Base-by-base conservation (phyloP, 2,329 filamentous ascomycete genomes). In the Lachnellula arida region DNA sequence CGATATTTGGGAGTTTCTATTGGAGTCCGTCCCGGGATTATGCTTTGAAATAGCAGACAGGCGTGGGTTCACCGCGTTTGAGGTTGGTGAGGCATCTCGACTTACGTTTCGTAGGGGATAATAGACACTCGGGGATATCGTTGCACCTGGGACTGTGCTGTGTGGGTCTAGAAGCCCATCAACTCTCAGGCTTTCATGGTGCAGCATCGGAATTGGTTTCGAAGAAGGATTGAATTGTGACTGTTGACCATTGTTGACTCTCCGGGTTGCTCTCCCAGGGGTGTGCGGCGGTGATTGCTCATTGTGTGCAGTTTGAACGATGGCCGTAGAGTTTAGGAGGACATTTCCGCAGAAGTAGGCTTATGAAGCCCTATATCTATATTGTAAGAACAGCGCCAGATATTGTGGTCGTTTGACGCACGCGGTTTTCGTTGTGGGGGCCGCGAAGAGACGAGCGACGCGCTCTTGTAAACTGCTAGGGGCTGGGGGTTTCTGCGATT, bases 1-100 rank as follows among this genome's bases (percentile, higher is more conserved):
- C 9, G 72, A 74, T 49, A 72, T 66, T 49, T 73, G 71, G 0
- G 75, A 77, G 39, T 68, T 67, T 32, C 74, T 72, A 19, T 72
- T 72, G 1, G 70, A 67, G 40, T 71, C 65, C 4, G 61, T 51
- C 4, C 60, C 63, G 6, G 62, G 60, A 37, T 65, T 62, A 15
- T 71, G 69, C 44, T 71, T 70, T 1, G 69, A 67, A 39, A 72
- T 64, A 6, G 68, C 65, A 8, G 70, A 70, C 25, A 72, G 60
- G n/a, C 68, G 70, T 42, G 66, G 64, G 44, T 70, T 68, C 22
- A 54, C 67, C 63, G 53, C 58, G 61, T 43, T 70, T 63, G 46
- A 68, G 15, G 40, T 68, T 59, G 23, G 70, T 64, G 59, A 64
- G 37, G 23, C 67, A 65, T 55, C 58, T 52, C 15, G 52, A 54